These are phyloP conservation scores for Trichoderma brevicompactum DNA, from an alignment of 2,329 filamentous ascomycete genomes.

Conservation along the genomic window DNA sequence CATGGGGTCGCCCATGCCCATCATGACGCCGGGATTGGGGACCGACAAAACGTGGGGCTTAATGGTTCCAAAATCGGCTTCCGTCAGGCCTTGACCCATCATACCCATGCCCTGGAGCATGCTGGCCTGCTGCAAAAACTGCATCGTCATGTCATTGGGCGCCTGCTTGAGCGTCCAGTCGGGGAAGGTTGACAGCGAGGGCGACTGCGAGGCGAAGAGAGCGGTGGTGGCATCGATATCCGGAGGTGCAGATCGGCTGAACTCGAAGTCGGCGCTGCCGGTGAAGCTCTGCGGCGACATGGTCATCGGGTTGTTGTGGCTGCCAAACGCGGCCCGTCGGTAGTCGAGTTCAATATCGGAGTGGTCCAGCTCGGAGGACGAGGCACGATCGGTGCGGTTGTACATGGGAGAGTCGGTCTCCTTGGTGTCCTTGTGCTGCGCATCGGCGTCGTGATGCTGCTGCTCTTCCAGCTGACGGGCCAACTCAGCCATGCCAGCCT, in stretches of 20 bases:
- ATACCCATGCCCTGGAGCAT: conserved; percentile 51
- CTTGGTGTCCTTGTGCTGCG: conserved; percentile 20
- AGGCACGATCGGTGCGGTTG: conserved; percentile 52
- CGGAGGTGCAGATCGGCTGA: conserved; percentile 39
- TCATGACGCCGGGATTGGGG: conserved; percentile 59
- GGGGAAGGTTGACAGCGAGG: conserved; percentile 41
- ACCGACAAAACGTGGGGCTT: conserved; percentile 58
- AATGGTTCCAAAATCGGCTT: conserved; percentile 58
- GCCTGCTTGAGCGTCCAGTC: conserved; percentile 40
- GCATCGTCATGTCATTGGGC: conserved; percentile 41
- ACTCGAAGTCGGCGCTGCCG: conserved; percentile 45
- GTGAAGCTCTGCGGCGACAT: conserved; percentile 60
- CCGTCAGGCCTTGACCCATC: conserved; percentile 55
- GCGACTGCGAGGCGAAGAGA: conserved; percentile 45
- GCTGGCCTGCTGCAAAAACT: conserved; percentile 50
- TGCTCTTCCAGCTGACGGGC: conserved; percentile 58
- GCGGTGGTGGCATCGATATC: conserved; percentile 40
- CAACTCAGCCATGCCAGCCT: conserved; percentile 60
- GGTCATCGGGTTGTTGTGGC: conserved; percentile 45
- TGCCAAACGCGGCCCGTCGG: conserved; percentile 52
- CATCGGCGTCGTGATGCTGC: conserved; percentile 29
- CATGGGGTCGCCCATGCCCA: conserved; percentile 63
- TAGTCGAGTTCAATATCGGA: conserved; percentile 62
- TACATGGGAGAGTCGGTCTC: conserved; percentile 26
- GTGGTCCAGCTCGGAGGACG: conserved; percentile 60